Percentiles rank a stretch among this genome's conserved stretches.
Evolutionary conservation across 208 protist species (phyloP).

Genomic region (Leishmania amazonensis): DNA sequence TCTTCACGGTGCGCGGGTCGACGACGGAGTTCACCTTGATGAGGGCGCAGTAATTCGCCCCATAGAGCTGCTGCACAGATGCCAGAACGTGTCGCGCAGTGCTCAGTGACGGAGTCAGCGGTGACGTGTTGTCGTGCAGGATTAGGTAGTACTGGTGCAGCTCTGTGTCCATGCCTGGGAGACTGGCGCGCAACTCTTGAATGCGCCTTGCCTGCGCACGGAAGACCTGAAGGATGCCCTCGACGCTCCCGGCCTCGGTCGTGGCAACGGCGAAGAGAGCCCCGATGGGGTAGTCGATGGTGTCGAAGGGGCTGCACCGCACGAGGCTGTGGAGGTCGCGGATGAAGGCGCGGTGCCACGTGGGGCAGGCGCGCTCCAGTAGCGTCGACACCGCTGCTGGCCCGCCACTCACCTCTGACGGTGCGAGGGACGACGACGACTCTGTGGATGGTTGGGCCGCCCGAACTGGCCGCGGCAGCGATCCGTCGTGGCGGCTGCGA

Average conservation of each 20-base stretch:
- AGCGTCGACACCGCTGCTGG: constrained; percentile 34
- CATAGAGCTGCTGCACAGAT: constrained; percentile 55
- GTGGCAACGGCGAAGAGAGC: constrained; percentile 68
- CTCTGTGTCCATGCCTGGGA: constrained; percentile 74
- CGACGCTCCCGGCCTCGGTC: constrained; percentile 44
- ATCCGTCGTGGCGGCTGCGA: constrained; percentile 31
- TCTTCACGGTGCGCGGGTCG: constrained; percentile 49
- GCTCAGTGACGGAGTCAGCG: constrained; percentile 32
- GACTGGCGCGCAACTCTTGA: constrained; percentile 38
- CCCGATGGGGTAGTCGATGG: constrained; percentile 79
- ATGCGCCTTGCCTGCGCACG: constrained; percentile 40
- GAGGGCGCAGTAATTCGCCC: constrained; percentile 55
- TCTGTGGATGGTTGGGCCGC: background rate
- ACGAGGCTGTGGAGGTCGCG: constrained; percentile 60
- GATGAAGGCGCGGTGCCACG: constrained; percentile 65
- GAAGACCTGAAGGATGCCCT: constrained; percentile 57
- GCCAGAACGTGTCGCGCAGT: constrained; percentile 44
- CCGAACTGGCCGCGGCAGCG: constrained; percentile 26
- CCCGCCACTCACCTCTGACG: constrained; percentile 5
- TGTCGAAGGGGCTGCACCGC: constrained; percentile 77
- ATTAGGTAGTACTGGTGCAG: constrained; percentile 73
- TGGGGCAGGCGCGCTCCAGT: constrained; percentile 58
- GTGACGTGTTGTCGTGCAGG: constrained; percentile 69
- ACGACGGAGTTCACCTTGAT: constrained; percentile 70
- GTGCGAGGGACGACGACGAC: background rate